Evolutionary conservation across 1,284 basidiomycete species (phyloP), one percentile per base, ranked within the genome.

Genomic region (Erythrobasidium hasegawianum): DNA sequence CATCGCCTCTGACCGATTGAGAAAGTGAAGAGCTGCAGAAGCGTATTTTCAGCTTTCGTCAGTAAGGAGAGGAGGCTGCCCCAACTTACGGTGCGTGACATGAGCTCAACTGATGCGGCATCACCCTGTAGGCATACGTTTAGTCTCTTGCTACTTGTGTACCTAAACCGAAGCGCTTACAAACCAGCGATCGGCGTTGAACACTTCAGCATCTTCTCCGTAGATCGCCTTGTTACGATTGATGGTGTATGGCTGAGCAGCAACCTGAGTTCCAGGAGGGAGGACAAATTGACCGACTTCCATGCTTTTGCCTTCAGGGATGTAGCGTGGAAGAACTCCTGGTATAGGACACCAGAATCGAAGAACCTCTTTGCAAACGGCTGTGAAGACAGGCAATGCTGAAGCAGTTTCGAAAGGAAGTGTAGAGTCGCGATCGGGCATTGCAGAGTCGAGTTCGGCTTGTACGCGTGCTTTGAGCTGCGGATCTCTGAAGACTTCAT

Each of bases 101-200:
- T 59, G 18, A 29, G n/a, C 0, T 59, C 57, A 33, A 47, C 40
- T 2, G 57, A 59, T 18, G 24, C 22, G 16, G 41, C 18, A 47
- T 43, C 41, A 24, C 57, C 16, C 57, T 59, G 40, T 22, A 43
- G 24, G 5, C 14, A 24, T 5, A 9, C 24, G 45, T 20, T 20
- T 5, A 9, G 45, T 18, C 9, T 20, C 11, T 26, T 18, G 41
- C 16, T 20, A 38, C n/a, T 2, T 8, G 16, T 13, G 1, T 7
- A 20, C 29, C 22, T 1, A 40, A 13, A 18, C 18, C n/a, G 1
- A 11, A 45, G n/a, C 14, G 47, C 59, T 61, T 39, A 61, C 60
- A 1, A 81, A 64, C 81, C 81, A 81, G 1, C 81, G 72, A 59
- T 78, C 77, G 0, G 81, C 81, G 14, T 71, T 75, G 70, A 80